Conservation (phyloP, 305 asterid genomes). For the Rubia peregrina region DNA sequence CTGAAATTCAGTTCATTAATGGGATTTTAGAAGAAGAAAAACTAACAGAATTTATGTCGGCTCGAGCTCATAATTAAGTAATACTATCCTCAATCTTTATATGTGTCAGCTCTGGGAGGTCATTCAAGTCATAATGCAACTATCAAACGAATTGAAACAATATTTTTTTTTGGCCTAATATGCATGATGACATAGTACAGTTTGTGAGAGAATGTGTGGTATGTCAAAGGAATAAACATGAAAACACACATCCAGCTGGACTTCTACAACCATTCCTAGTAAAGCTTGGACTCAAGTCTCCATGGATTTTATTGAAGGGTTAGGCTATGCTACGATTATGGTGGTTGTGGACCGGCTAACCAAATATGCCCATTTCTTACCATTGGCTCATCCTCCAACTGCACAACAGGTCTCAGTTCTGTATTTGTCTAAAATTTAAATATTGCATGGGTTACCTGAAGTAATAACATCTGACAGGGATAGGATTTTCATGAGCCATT, state of each 20-base stretch:
- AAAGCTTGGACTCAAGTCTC: background rate
- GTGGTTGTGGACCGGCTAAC: background rate
- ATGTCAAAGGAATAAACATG: background rate
- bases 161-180: background rate
- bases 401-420: background rate
- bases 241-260: too few species aligned
- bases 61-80: background rate
- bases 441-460: background rate
- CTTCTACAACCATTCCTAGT: background rate
- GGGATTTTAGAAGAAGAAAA: background rate
- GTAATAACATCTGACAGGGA: background rate
- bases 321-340: background rate
- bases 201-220: background rate
- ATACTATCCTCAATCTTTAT: too few species aligned
- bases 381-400: background rate
- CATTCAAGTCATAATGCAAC: background rate
- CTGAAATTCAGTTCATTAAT: background rate
- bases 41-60: background rate
- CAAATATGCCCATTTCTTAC: background rate
- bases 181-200: background rate
- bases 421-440: background rate
- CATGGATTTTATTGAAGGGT: background rate
- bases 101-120: background rate
- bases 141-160: background rate
- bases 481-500: background rate